Base-by-base conservation (phyloP, 345 rosid species). In the Reutealis trisperma region DNA sequence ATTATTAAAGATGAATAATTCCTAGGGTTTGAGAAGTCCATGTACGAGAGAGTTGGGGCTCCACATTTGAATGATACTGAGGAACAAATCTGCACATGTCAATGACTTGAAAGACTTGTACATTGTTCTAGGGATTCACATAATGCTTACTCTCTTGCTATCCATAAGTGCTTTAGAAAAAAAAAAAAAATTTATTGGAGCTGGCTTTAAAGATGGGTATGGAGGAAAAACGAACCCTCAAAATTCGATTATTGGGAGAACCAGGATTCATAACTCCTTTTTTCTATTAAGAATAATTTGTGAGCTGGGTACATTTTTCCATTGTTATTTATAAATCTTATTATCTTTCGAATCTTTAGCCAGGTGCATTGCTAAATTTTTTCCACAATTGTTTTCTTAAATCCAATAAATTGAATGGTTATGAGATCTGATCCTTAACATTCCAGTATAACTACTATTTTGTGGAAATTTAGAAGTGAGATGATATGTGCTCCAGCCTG, bases 21-120 rank as follows among this genome's bases (percentile, higher is more conserved):
- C 67, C 76, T 63, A 41, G 37, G 8, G 42, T 44, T 60, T 58
- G 22, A 68, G 78, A 44, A 62, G 18, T 75, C 1, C 57, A 45
- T 15, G 2, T 74, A 16, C 32, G 15, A 30, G 32, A 37, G 19
- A 37, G 21, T 58, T 14, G 8, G 30, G 18, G 13, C n/a, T 22
- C 41, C 49, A 7, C 14, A 11, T 66, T 42, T 66, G 27, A 64
- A 64, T 64, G 47, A 22, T 21, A 42, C 21, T 5, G 1, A 10
- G 1, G 66, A n/a, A 19, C 14, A 21, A 10, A 66, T 66, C 70
- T 42, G 51, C 24, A 34, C 44, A 32, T 66, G 6, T 37, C 69
- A 37, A 41, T 37, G 13, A 65, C 34, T 16, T 18, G 41, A 64
- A 24, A 8, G 47, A 32, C n/a, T 64, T 7, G 12, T 37, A 19